Base-by-base conservation (phyloP, 225 moss, liverwort and hornwort genomes). In the Asterella californica region DNA sequence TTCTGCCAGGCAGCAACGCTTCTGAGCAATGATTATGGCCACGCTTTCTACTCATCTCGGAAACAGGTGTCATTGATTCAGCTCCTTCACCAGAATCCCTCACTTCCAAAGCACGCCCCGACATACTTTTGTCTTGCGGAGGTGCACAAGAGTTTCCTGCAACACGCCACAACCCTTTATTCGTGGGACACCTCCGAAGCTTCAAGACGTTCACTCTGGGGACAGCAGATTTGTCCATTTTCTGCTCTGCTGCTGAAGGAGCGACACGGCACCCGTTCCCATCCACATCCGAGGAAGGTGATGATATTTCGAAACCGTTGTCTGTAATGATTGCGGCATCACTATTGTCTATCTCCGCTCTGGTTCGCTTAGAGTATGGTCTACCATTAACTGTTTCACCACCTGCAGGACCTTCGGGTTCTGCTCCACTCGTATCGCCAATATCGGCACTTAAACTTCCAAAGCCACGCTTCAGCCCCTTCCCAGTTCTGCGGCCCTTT, bases 141-240 rank as follows among this genome's bases (percentile, higher is more conserved):
- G 79, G 29, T 29, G 74, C 81, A 78, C 87, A 90, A 1, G 96
- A 90, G 78, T 92, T 94, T 8, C 92, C 92, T 66, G 94, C 94
- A 69, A 97, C 93, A 54, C 91, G 87, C 97, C 97, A 97, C 30
- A 92, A 83, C 64, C 91, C 91, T 81, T 94, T 97, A 71, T 92
- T 93, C n/a, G 93, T 92, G 64, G 94, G 91, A 79, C 97, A 97
- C 42, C 94, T 90, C 7, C 94, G 91, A 21, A 97, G 91, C 84
- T 94, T 97, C 83, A 97, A 85, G 46, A 96, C 92, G 74, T 96
- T 96, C 74, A 92, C 91, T 76, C 94, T 86, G 34, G 91, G 94
- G 46, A 86, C 42, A n/a, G 78, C 75, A 30, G 85, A 84, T 47
- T 81, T 91, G 29, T 81, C 85, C 9, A 83, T 53, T 79, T 85